phyloP scores from a whole-genome alignment of 495 filamentous ascomycete species.

The Aspergillus leporis region DNA sequence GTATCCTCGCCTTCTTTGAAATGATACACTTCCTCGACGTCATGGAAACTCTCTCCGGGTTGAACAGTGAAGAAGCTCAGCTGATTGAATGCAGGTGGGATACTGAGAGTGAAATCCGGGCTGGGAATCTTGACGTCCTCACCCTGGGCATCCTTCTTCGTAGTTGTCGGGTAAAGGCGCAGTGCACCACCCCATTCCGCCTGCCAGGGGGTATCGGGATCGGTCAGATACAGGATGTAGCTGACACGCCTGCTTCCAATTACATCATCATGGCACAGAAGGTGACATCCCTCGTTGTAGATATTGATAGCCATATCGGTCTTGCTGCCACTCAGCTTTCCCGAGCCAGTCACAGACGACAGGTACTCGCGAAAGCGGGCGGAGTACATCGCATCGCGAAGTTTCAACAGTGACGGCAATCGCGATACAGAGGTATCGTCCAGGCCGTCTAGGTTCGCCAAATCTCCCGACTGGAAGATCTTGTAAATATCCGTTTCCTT shows the following conservation, averaged over 20 bases:
- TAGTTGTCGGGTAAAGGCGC: slow-evolving; percentile 79
- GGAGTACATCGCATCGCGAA: slow-evolving; percentile 93
- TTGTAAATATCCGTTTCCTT: slow-evolving; percentile 99
- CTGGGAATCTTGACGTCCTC: slow-evolving; percentile 72
- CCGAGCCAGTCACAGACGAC: slow-evolving; percentile 78
- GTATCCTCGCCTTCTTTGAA: slow-evolving; percentile 61
- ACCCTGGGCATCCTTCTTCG: slow-evolving; percentile 62
- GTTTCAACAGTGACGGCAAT: slow-evolving; percentile 79
- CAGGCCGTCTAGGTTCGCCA: slow-evolving; percentile 94
- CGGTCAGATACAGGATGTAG: slow-evolving; percentile 95
- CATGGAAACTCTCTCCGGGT: slow-evolving; percentile 95
- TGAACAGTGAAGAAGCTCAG: slow-evolving; percentile 97
- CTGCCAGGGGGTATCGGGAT: slow-evolving; percentile 90
- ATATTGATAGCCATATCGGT: slow-evolving; percentile 99
- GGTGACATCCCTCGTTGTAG: slow-evolving; percentile 93
- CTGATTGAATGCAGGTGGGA: slow-evolving; percentile 96
- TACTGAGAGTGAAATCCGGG: slow-evolving; percentile 71
- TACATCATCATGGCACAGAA: slow-evolving; percentile 97
- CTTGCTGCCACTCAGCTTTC: slow-evolving; percentile 86
- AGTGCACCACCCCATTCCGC: slow-evolving; percentile 92
- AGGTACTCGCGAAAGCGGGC: slow-evolving; percentile 85
- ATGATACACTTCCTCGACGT: slow-evolving; percentile 96
- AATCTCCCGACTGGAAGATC: slow-evolving; percentile 96
- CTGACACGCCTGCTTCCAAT: slow-evolving; percentile 91
- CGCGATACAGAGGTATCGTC: slow-evolving; percentile 77